Conservation (phyloP, 345 rosid genomes). For the Kandelia obovata region DNA sequence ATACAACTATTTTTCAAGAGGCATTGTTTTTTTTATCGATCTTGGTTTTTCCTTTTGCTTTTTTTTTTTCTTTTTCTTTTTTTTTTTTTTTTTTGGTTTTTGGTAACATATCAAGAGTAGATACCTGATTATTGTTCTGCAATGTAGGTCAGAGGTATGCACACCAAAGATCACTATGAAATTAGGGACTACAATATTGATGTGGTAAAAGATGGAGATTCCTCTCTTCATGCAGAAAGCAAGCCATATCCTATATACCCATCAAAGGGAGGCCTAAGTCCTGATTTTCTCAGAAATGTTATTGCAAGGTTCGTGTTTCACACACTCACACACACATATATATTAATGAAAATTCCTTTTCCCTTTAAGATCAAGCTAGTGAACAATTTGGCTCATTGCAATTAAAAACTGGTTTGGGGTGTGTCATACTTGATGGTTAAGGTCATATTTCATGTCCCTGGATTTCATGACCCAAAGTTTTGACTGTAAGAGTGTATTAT, state of each 20-base stretch:
- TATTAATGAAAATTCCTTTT: not conserved
- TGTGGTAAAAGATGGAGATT: constrained; percentile 63
- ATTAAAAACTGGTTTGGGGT: too few relatives aligned
- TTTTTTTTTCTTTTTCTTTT: not conserved
- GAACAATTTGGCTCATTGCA: not conserved
- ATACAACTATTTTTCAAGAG: too few relatives aligned
- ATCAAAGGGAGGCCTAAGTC: constrained; percentile 78
- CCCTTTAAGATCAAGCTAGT: too few relatives aligned
- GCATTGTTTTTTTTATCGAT: too few relatives aligned
- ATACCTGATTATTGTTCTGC: constrained; percentile 13
- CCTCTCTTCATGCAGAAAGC: constrained; percentile 45
- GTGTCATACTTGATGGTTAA: too few relatives aligned
- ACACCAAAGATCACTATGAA: constrained; percentile 69
- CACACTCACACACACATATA: not conserved
- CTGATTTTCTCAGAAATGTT: constrained; percentile 58
- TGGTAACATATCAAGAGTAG: constrained; percentile 13
- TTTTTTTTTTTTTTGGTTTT: too few relatives aligned
- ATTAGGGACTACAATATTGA: constrained; percentile 82
- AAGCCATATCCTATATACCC: constrained; percentile 95
- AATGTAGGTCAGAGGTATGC: constrained; percentile 56
- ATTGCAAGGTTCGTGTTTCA: constrained; percentile 57
- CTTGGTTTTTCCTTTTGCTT: not conserved
- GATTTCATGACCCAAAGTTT: not conserved
- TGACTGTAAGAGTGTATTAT: not conserved
- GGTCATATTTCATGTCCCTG: not conserved